Evolutionary conservation across 371 early-diverging fungal species (phyloP), one percentile per base, ranked within the genome.

Genomic region (Apophysomyces variabilis): DNA sequence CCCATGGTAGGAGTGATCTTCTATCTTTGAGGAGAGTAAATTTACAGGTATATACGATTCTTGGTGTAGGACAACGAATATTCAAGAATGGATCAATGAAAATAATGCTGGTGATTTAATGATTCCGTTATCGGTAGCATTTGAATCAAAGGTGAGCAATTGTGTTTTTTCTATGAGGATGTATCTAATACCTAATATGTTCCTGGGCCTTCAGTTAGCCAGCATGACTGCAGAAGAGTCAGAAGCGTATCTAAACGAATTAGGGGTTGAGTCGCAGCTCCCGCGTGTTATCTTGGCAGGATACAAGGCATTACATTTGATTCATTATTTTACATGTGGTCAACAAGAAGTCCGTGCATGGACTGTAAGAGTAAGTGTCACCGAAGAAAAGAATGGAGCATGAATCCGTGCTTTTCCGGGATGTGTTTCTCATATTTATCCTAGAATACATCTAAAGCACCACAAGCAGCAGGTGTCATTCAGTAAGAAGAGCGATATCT

Each of bases 251-350:
- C 61, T 82, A 32, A 81, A 72, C 57, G 75, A 79, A 45, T 13
- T 75, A 3, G 72, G 74, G 18, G 68, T 77, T 13, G 50, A 65
- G 12, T 85, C 87, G n/a, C 89, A 89, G 18, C 69, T 91, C 50
- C 90, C 90, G 45, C 90, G 92, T 70, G 86, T 96, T 59, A 89
- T 95, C 45, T 82, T 86, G 46, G 87, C 93, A 54, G 98, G 97
- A 26, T 97, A 96, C 84, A 75, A 82, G n/a, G 86, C 93, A n/a
- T 79, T 98, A 62, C 78, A 90, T 60, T 80, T 98, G 39, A 88
- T 93, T 68, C 94, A 94, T 78, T 97, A 89, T 83, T 97, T 96
- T 79, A 98, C 99, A 9, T 88, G 86, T 38, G 97, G 97, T 21
- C 84, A 84, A 11, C 87, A 92, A 71, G 96, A 96, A 82, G 93